Conservation (phyloP, 1,139 yeast species). For the Diutina pseudorugosa region DNA sequence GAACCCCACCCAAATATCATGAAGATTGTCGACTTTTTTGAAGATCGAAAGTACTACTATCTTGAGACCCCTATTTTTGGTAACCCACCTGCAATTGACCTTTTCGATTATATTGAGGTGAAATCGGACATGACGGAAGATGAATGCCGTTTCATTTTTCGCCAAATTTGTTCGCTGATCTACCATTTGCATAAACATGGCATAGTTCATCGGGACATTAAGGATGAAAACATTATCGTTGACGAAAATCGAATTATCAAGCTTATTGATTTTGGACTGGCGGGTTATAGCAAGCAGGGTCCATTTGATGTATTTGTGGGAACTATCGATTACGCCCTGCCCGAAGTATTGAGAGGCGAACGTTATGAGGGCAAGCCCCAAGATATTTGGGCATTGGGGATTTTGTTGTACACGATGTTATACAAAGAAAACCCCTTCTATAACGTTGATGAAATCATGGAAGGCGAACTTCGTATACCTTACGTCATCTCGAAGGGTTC, state of each 20-base stretch:
- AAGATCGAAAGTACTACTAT: slow-evolving; percentile 79
- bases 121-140: slow-evolving; percentile 65
- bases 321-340: slow-evolving; percentile 93
- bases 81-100: slow-evolving; percentile 76
- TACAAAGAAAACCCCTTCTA: slow-evolving; percentile 93
- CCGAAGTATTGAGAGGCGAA: slow-evolving; percentile 83
- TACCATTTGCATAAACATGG: slow-evolving; percentile 76
- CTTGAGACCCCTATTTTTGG: slow-evolving; percentile 89
- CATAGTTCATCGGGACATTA: slow-evolving; percentile 87
- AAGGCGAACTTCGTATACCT: slow-evolving; percentile 68
- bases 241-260: slow-evolving; percentile 69
- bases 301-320: slow-evolving; percentile 97
- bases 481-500: slow-evolving; percentile 48
- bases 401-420: slow-evolving; percentile 75
- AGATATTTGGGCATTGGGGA: slow-evolving; percentile 95
- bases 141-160: slow-evolving; percentile 68
- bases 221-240: slow-evolving; percentile 87
- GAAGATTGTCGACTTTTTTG: slow-evolving; percentile 80
- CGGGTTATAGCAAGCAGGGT: slow-evolving; percentile 80
- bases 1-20: slow-evolving; percentile 82
- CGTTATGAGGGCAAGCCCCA: slow-evolving; percentile 89
- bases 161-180: slow-evolving; percentile 68
- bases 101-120: slow-evolving; percentile 83
- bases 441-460: slow-evolving; percentile 90
- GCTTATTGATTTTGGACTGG: slow-evolving; percentile 90